Evolutionary conservation across 495 filamentous ascomycete species (phyloP).

Genomic region (Trypethelium eluteriae): DNA sequence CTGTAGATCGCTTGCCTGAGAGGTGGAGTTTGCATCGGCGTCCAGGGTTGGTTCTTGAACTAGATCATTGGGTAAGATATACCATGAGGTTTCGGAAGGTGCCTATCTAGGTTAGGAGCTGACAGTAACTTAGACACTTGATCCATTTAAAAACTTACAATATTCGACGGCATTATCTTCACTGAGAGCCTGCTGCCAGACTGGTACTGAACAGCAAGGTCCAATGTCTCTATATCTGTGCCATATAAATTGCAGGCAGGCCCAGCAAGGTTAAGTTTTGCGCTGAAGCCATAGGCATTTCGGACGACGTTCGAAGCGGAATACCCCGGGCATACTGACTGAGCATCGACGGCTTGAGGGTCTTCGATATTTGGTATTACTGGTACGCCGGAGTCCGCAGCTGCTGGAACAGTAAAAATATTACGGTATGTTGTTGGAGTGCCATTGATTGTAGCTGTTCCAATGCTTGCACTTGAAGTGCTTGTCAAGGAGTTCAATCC

Average conservation of each 20-base stretch:
- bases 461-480: constrained; percentile 13
- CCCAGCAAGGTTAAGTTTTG: constrained; percentile 48
- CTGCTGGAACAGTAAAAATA: constrained; percentile 50
- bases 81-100: constrained; percentile 26
- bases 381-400: constrained; percentile 48
- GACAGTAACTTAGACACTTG: background rate
- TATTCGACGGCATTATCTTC: constrained; percentile 51
- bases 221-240: constrained; percentile 52
- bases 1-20: constrained; percentile 44
- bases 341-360: constrained; percentile 61
- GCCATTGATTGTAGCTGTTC: constrained; percentile 23
- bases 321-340: constrained; percentile 60
- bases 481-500: constrained; percentile 13
- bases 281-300: constrained; percentile 44
- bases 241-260: constrained; percentile 55
- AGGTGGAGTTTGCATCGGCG: constrained; percentile 30
- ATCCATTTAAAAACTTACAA: constrained; percentile 31
- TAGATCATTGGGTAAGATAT: constrained; percentile 54
- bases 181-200: constrained; percentile 48
- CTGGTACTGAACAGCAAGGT: constrained; percentile 51
- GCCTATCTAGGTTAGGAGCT: background rate
- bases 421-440: constrained; percentile 21
- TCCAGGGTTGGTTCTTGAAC: constrained; percentile 53
- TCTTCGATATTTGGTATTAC: constrained; percentile 67
- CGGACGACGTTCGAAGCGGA: constrained; percentile 45